phyloP scores from a whole-genome alignment of 208 protist genomes.

The Acanthamoeba quina region DNA sequence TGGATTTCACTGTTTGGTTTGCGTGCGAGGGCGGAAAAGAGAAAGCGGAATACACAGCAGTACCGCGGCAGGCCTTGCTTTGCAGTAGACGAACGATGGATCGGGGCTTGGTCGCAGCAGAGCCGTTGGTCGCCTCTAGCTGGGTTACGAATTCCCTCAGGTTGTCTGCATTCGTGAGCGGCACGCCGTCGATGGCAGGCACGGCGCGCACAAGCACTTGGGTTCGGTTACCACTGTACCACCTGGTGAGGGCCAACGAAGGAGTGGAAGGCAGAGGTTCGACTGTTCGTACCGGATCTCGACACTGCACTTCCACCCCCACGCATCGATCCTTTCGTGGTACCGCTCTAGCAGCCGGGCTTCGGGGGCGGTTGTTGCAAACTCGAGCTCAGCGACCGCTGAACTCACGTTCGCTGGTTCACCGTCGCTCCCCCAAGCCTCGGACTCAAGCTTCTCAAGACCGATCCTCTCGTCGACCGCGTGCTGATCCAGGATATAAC shows the following conservation, averaged over 20 bases:
- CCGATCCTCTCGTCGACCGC: slow-evolving; percentile 61
- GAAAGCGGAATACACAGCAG: not conserved
- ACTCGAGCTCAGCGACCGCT: not conserved
- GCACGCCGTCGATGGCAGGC: not conserved
- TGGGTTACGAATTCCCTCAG: not conserved
- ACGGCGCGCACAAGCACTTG: not conserved
- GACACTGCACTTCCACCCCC: not conserved
- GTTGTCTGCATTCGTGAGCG: not conserved
- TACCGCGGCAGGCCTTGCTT: slow-evolving; percentile 65
- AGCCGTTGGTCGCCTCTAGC: slow-evolving; percentile 42
- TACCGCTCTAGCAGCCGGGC: not conserved
- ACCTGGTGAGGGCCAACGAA: not conserved
- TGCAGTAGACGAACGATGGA: slow-evolving; percentile 14
- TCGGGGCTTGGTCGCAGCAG: not conserved
- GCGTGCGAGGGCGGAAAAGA: not conserved
- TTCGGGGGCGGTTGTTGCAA: not conserved
- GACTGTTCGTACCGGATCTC: not conserved
- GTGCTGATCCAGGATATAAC: slow-evolving; percentile 60
- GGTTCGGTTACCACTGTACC: not conserved
- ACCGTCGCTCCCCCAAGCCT: not conserved
- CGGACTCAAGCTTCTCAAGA: slow-evolving; percentile 14
- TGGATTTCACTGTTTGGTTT: not conserved
- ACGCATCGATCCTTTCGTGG: not conserved
- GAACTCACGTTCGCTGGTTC: not conserved
- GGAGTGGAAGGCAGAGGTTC: not conserved